Evolutionary conservation across 1,139 yeast species (phyloP), one percentile per base, ranked within the genome.

Genomic region (Blastobotrys malaysiensis): DNA sequence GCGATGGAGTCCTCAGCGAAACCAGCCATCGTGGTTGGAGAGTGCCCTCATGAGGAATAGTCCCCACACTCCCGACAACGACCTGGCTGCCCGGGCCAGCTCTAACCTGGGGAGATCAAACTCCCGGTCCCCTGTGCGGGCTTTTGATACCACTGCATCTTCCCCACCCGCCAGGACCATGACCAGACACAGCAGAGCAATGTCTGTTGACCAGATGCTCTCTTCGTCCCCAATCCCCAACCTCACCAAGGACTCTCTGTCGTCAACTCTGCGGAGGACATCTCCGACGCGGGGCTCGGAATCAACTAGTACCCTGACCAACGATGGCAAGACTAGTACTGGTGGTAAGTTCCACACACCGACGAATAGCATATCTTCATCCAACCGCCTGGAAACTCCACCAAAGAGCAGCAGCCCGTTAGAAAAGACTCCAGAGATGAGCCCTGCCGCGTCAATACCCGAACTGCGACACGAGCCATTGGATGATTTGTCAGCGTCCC

Each of bases 1-100:
- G 26, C 55, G 65, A 16, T 61, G 65, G 63, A 64, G 65, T 48
- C 67, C 69, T 6, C 60, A 57, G 1, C 56, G 66, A 20, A 65
- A 63, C 45, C 59, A 63, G 48, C 61, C 67, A 5, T 63, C 69
- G 1, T 67, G 70, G 70, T 54, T 67, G 13, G 69, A 65, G 45
- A 64, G 65, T 50, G 69, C 69, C 5, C 52, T 67, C 27, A 62
- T 59, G 50, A 64, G 63, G 52, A 63, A 56, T 50, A 54, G 60
- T 9, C 57, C 60, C 2, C 49, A 60, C 5, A 53, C 59, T 3
- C 62, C 61, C 11, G 55, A 52, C n/a, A 20, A 44, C n/a, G 56
- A 54, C 31, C 53, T 26, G 46, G 39, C 39, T 11, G 39, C 39
- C 7, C 39, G 39, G 11, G 39, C 39, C 39, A 31, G 39, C 16